Evolutionary conservation across 805 yeast species (phyloP).

Genomic region (Lachancea sp.): DNA sequence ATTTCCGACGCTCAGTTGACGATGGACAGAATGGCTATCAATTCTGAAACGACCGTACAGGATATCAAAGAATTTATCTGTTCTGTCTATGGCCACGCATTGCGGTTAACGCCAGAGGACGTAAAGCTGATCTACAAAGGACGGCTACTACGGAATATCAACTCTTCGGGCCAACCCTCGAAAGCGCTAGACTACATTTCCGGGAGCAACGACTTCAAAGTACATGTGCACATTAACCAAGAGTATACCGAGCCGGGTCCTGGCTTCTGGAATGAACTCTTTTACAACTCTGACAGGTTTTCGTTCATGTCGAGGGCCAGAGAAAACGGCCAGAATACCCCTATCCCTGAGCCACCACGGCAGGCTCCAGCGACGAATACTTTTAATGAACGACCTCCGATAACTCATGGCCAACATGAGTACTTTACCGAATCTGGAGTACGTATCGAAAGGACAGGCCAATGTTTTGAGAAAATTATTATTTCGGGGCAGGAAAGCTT

Average conservation of each 20-base stretch:
- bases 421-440: constrained; percentile 17
- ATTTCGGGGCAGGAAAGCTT: constrained; percentile 22
- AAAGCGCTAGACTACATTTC: constrained; percentile 18
- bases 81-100: constrained; percentile 21
- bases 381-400: not conserved
- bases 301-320: constrained; percentile 13
- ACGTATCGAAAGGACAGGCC: constrained; percentile 14
- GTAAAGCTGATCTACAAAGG: constrained; percentile 29
- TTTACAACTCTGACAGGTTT: constrained; percentile 17
- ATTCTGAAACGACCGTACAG: constrained; percentile 21
- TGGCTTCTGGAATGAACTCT: constrained; percentile 28
- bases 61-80: constrained; percentile 26
- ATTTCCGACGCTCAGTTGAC: constrained; percentile 23
- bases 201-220: constrained; percentile 13
- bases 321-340: constrained; percentile 4
- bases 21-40: constrained; percentile 19
- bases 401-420: not conserved
- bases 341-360: not conserved
- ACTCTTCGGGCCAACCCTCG: constrained; percentile 18
- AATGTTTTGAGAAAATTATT: constrained; percentile 20
- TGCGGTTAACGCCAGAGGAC: constrained; percentile 18
- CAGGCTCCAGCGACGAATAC: not conserved
- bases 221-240: constrained; percentile 27
- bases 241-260: constrained; percentile 21
- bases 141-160: constrained; percentile 15